Percentiles rank a stretch among this genome's conserved stretches.
Conservation (phyloP, 208 protist species). For the Phytomonas sp. region DNA sequence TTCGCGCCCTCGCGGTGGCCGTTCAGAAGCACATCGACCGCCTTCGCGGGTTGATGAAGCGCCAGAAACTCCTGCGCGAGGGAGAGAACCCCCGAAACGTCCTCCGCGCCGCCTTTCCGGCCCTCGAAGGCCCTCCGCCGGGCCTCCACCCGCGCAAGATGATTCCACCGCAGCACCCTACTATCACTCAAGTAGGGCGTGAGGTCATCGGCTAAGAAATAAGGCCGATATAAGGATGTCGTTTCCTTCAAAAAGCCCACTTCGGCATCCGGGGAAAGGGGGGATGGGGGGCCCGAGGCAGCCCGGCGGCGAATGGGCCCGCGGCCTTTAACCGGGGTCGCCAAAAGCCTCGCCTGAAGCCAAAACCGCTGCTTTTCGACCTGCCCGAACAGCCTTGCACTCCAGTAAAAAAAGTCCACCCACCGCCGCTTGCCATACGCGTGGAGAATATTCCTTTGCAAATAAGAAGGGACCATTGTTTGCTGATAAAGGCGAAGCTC, state of each 20-base stretch:
- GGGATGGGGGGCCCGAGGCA: too few relatives aligned
- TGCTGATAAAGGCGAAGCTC: constrained; percentile 67
- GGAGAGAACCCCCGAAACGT: constrained; percentile 26
- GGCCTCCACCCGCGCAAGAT: constrained; percentile 31
- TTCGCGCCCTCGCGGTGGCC: constrained; percentile 36
- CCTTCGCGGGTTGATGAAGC: constrained; percentile 35
- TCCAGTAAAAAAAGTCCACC: background rate
- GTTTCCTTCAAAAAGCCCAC: too few relatives aligned
- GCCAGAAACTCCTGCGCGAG: constrained; percentile 52
- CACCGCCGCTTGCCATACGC: background rate
- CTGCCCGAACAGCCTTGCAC: constrained; percentile 48
- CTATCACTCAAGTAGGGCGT: constrained; percentile 28
- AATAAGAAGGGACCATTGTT: constrained; percentile 58
- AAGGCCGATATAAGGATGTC: constrained; percentile 5
- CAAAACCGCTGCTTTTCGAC: constrained; percentile 43
- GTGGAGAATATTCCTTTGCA: background rate
- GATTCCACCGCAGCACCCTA: constrained; percentile 35
- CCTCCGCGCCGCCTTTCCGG: constrained; percentile 31
- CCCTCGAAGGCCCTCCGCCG: constrained; percentile 20
- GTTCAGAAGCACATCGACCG: constrained; percentile 68
- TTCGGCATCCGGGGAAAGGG: too few relatives aligned
- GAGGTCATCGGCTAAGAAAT: constrained; percentile 34
- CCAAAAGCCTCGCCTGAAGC: background rate
- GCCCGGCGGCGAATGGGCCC: too few relatives aligned
- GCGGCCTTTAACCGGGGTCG: background rate